These are phyloP conservation scores for Tolypocladium album DNA, from an alignment of 2,329 filamentous ascomycete species.

Conservation along the genomic window DNA sequence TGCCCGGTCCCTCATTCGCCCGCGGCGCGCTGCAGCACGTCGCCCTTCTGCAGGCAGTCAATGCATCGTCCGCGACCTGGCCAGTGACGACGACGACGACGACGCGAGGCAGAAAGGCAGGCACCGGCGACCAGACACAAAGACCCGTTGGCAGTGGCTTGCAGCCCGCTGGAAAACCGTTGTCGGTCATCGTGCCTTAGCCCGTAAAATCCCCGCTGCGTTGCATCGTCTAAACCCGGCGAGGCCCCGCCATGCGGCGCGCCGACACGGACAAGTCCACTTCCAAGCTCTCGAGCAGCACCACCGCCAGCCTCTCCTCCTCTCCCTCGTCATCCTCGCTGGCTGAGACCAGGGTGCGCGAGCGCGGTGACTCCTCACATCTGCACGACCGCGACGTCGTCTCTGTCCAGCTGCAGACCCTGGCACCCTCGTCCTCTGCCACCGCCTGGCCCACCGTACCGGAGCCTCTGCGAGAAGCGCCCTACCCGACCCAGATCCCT, in stretches of 20 bases:
- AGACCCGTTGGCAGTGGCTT: background rate
- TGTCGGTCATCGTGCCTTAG: background rate
- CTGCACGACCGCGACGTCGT: conserved; percentile 15
- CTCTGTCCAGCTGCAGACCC: conserved; percentile 16
- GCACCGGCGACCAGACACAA: background rate
- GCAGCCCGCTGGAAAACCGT: background rate
- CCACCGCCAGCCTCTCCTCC: conserved; percentile 2
- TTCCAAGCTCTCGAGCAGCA: conserved; percentile 8
- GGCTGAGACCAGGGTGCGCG: conserved; percentile 13
- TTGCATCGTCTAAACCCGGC: conserved; percentile 4
- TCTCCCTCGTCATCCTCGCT: conserved; percentile 6
- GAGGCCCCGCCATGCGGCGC: conserved; percentile 16
- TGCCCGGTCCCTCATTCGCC: background rate
- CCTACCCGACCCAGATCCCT: background rate
- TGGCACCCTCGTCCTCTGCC: conserved; percentile 13
- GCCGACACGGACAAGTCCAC: conserved; percentile 10
- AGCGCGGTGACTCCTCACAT: conserved; percentile 9
- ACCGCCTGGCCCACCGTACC: conserved; percentile 15
- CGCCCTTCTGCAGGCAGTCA: background rate
- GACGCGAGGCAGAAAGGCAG: background rate
- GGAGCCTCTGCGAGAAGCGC: conserved; percentile 4
- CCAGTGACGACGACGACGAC: background rate
- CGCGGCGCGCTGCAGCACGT: background rate
- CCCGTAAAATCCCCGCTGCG: background rate
- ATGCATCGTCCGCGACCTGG: background rate